Base-by-base conservation (phyloP, 1,139 yeast species). In the Blastobotrys buckinghamii region DNA sequence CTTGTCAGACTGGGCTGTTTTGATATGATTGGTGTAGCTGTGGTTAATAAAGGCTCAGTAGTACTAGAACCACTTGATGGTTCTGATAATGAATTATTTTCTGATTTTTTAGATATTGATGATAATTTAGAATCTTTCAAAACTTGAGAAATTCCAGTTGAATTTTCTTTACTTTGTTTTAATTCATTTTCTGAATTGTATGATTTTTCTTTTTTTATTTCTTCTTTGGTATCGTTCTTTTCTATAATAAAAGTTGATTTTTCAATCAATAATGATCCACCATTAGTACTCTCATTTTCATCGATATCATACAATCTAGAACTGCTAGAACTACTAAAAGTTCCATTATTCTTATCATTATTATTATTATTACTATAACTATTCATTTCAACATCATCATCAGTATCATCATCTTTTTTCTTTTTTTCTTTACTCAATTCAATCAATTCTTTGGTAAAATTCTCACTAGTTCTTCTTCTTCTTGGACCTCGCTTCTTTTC, bases 381-480 rank as follows among this genome's bases (percentile, higher is more conserved):
- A 4, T 33, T 38, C 2, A 29, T n/a, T 19, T 32, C 15, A 33
- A 2, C 17, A 19, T 20, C 30, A 32, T 33, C 38, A n/a, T 42
- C 38, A n/a, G 22, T 38, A 5, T 32, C 44, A 8, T 33, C 43
- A 6, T 39, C 34, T 16, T 30, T 22, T 15, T 27, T 42, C 20
- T 39, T 35, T 17, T 46, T 41, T 36, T 42, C 34, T 30, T 41
- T 44, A 12, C 38, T 32, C 24, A 34, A 17, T 24, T 40, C 39
- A n/a, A 45, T 16, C 17, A 39, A 22, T 36, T 47, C 49, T 16
- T 38, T 22, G 19, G 45, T 38, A 30, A 42, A 42, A 26, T 42
- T 47, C 26, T 47, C 49, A 26, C 49, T 47, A 12, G 49, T 47
- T 10, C 44, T 36, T 6, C 49, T 38, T 5, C 49, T 42, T 12